phyloP scores from a whole-genome alignment of 1,139 yeast species.

The Pichia sp. region DNA sequence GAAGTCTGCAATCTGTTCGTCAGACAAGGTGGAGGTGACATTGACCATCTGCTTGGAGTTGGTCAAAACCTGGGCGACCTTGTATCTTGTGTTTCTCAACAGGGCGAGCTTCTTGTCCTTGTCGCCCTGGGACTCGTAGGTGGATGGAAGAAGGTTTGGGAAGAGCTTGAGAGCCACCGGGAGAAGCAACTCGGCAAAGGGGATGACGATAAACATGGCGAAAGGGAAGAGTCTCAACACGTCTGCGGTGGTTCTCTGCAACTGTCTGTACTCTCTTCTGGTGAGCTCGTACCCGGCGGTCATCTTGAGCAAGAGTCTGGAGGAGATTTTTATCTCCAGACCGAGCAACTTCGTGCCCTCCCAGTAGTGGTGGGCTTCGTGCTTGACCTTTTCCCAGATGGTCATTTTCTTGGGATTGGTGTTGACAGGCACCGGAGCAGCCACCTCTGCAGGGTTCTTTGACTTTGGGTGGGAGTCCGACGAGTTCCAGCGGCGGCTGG shows the following conservation, averaged over 20 bases:
- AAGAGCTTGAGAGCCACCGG: slow-evolving; percentile 87
- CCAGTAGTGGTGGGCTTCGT: slow-evolving; percentile 91
- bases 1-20: slow-evolving; percentile 74
- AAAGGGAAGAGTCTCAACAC: slow-evolving; percentile 87
- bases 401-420: slow-evolving; percentile 39
- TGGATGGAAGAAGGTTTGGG: slow-evolving; percentile 91
- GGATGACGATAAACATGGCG: slow-evolving; percentile 82
- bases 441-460: slow-evolving; percentile 16
- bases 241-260: slow-evolving; percentile 84
- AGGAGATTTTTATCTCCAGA: slow-evolving; percentile 79
- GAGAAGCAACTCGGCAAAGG: slow-evolving; percentile 87
- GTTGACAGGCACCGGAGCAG: background rate
- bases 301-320: slow-evolving; percentile 75
- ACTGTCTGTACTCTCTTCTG: slow-evolving; percentile 84
- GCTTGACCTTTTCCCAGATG: slow-evolving; percentile 83
- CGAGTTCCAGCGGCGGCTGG: background rate
- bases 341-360: slow-evolving; percentile 93
- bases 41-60: slow-evolving; percentile 64
- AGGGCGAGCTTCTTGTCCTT: slow-evolving; percentile 64
- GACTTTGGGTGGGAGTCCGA: background rate
- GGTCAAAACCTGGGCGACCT: slow-evolving; percentile 70
- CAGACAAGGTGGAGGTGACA: slow-evolving; percentile 63
- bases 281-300: slow-evolving; percentile 88
- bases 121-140: slow-evolving; percentile 77
- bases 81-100: slow-evolving; percentile 70